These are phyloP conservation scores for Hylodesmum podocarpum DNA, from an alignment of 306 rosid species.

Conservation along the genomic window DNA sequence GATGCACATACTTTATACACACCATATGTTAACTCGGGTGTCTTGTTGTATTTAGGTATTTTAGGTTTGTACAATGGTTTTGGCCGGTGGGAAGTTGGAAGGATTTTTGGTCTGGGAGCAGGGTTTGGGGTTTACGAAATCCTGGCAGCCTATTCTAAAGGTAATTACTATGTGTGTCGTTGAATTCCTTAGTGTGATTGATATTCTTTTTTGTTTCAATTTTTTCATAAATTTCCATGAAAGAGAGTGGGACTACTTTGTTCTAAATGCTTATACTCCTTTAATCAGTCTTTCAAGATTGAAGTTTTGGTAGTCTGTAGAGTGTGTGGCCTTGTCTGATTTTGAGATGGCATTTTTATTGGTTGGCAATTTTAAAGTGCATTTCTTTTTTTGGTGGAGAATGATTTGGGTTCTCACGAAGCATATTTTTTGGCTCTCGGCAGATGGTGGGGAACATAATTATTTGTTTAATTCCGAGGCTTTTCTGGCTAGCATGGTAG, in stretches of 20 bases:
- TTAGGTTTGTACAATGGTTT: constrained; percentile 76
- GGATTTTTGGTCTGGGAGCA: constrained; percentile 79
- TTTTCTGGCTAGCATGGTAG: constrained; percentile 69
- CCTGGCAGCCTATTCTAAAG: constrained; percentile 75
- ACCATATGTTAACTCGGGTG: neutral
- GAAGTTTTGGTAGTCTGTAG: neutral
- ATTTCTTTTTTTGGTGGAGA: neutral
- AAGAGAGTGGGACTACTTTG: neutral
- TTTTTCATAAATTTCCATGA: neutral
- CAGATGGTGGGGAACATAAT: constrained; percentile 85
- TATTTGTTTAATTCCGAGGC: constrained; percentile 67
- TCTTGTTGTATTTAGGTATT: constrained; percentile 27
- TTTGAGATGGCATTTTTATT: neutral
- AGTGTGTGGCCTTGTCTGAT: neutral
- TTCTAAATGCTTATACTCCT: neutral
- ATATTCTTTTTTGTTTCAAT: neutral
- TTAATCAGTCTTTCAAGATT: neutral
- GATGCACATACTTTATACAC: neutral
- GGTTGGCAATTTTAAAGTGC: neutral
- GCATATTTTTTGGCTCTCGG: constrained; percentile 6
- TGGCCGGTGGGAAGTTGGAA: constrained; percentile 76
- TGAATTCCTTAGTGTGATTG: neutral
- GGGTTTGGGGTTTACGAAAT: constrained; percentile 90
- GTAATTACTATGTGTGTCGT: constrained; percentile 36
- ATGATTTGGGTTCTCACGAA: constrained; percentile 30